These are phyloP conservation scores for Kurtzmaniella fragi DNA, from an alignment of 805 yeast species.

Conservation along the genomic window DNA sequence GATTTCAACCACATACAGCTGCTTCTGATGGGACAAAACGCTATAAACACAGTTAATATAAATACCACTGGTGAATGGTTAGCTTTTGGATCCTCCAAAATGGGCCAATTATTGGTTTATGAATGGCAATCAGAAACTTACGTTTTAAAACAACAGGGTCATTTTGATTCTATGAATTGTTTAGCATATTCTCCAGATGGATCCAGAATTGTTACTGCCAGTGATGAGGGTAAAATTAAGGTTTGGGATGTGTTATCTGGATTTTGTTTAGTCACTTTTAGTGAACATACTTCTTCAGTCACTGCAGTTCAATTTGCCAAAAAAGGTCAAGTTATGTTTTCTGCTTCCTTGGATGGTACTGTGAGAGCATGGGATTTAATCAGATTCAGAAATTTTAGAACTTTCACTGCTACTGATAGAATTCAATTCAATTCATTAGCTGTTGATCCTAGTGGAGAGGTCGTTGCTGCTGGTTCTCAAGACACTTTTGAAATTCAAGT, in stretches of 20 bases:
- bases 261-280: constrained; percentile 86
- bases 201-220: constrained; percentile 82
- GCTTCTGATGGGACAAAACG: constrained; percentile 85
- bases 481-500: constrained; percentile 89
- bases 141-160: constrained; percentile 94
- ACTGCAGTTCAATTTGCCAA: constrained; percentile 85
- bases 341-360: constrained; percentile 93
- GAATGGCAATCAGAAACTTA: constrained; percentile 99
- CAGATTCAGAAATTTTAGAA: constrained; percentile 88
- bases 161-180: constrained; percentile 84
- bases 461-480: constrained; percentile 89
- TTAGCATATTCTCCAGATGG: constrained; percentile 94
- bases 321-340: constrained; percentile 84
- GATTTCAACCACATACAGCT: constrained; percentile 77
- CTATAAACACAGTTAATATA: constrained; percentile 75
- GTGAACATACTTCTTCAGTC: constrained; percentile 85
- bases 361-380: constrained; percentile 96
- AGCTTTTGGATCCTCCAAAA: constrained; percentile 84
- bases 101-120: constrained; percentile 93
- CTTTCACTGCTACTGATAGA: constrained; percentile 87
- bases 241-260: constrained; percentile 95
- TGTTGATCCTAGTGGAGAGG: constrained; percentile 95
- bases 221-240: constrained; percentile 95
- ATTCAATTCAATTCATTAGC: constrained; percentile 85
- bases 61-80: constrained; percentile 93